Conservation (phyloP, 2,329 filamentous ascomycete genomes). For the Pseudocercospora musae region DNA sequence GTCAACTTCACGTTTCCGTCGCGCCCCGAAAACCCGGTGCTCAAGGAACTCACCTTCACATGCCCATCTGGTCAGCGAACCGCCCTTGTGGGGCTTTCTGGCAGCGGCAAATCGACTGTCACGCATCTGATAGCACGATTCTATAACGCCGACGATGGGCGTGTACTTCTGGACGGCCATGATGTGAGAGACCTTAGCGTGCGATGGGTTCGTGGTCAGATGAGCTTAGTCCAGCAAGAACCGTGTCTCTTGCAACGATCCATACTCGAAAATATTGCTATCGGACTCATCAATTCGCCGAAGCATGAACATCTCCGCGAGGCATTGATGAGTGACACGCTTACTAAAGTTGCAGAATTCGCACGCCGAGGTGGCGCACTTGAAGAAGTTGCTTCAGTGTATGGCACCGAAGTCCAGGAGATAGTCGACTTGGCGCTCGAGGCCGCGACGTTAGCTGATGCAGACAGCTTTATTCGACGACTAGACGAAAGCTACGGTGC, state of each 20-base stretch:
- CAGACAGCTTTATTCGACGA: constrained; percentile 49
- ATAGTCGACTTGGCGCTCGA: constrained; percentile 49
- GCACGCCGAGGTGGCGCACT: constrained; percentile 53
- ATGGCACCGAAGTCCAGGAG: background rate
- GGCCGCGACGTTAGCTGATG: constrained; percentile 59
- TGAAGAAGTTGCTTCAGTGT: constrained; percentile 16
- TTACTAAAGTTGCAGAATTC: constrained; percentile 49
- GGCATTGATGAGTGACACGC: constrained; percentile 35
- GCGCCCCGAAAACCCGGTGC: constrained; percentile 38
- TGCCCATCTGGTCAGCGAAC: constrained; percentile 38
- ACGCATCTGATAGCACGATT: constrained; percentile 36
- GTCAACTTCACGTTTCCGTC: constrained; percentile 44
- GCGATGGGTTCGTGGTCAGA: constrained; percentile 35
- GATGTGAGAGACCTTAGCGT: constrained; percentile 35
- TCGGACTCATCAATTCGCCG: constrained; percentile 46
- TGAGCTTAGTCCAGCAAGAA: constrained; percentile 50
- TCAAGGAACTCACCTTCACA: constrained; percentile 38
- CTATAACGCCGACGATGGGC: constrained; percentile 39
- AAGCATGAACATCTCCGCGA: constrained; percentile 40
- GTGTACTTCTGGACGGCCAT: constrained; percentile 38
- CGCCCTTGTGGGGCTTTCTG: constrained; percentile 44
- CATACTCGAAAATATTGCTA: constrained; percentile 54
- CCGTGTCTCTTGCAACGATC: constrained; percentile 51
- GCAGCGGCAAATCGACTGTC: constrained; percentile 44
- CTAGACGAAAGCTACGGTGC: constrained; percentile 50